Conservation (phyloP, 768 basidiomycete genomes). For the Lactarius vividus region DNA sequence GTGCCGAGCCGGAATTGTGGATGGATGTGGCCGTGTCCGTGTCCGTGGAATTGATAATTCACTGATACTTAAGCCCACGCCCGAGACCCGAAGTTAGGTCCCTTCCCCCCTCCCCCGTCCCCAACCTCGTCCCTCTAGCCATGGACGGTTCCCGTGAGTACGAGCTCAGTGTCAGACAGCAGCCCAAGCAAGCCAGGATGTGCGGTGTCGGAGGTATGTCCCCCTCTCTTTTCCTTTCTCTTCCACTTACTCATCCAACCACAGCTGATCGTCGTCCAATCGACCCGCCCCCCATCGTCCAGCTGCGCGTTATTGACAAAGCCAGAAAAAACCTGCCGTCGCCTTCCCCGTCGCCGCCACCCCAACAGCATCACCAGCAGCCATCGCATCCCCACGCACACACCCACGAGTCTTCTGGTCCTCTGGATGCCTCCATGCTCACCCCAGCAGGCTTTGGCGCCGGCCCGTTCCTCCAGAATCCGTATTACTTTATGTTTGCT, state of each 20-base stretch:
- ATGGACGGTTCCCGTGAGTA: slow-evolving; percentile 60
- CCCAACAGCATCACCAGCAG: slow-evolving; percentile 15
- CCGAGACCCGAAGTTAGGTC: slow-evolving; percentile 24
- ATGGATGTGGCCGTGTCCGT: slow-evolving; percentile 18
- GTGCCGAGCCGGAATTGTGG: slow-evolving; percentile 21
- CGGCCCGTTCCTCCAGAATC: slow-evolving; percentile 77
- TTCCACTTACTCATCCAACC: background rate
- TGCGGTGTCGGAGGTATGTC: slow-evolving; percentile 80
- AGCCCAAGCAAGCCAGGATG: slow-evolving; percentile 91
- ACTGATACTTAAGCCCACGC: slow-evolving; percentile 23
- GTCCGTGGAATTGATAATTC: slow-evolving; percentile 26
- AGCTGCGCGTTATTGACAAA: slow-evolving; percentile 82
- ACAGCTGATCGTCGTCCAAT: slow-evolving; percentile 92
- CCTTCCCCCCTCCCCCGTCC: slow-evolving; percentile 25
- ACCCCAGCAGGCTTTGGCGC: slow-evolving; percentile 39
- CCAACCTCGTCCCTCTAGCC: slow-evolving; percentile 6
- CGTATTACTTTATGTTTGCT: slow-evolving; percentile 96
- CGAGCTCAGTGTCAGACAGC: slow-evolving; percentile 81
- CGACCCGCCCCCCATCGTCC: slow-evolving; percentile 96
- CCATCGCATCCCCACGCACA: slow-evolving; percentile 18
- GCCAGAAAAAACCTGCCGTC: slow-evolving; percentile 34
- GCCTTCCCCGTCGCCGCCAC: slow-evolving; percentile 26
- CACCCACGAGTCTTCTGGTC: slow-evolving; percentile 9
- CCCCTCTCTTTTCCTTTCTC: background rate
- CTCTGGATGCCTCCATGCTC: slow-evolving; percentile 25